Evolutionary conservation across 1,284 basidiomycete genomes (phyloP).

Genomic region (Ceratobasidium sp.): DNA sequence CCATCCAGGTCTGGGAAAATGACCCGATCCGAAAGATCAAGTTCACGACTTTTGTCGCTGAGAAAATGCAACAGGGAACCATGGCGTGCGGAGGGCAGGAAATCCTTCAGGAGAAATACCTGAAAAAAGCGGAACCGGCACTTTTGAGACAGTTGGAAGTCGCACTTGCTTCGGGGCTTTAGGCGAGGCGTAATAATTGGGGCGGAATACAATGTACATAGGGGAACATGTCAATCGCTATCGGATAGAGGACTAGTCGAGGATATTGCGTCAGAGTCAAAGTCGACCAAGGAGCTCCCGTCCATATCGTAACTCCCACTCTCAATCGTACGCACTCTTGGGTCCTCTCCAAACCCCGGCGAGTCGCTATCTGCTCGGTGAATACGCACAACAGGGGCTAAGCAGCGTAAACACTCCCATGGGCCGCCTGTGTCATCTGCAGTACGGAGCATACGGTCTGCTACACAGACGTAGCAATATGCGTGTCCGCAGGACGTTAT

Average conservation of each 20-base stretch:
- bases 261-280: conserved; percentile 38
- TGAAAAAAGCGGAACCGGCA: conserved; percentile 71
- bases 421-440: conserved; percentile 66
- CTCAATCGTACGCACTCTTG: conserved; percentile 32
- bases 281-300: conserved; percentile 37
- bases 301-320: conserved; percentile 38
- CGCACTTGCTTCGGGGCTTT: conserved; percentile 52
- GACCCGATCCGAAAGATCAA: conserved; percentile 74
- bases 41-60: conserved; percentile 67
- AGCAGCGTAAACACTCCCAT: conserved; percentile 87
- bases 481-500: conserved; percentile 79
- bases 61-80: conserved; percentile 66
- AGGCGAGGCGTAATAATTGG: conserved; percentile 14
- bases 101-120: conserved; percentile 66
- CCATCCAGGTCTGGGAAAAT: conserved; percentile 66
- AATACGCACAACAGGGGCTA: conserved; percentile 65
- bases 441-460: conserved; percentile 78
- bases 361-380: conserved; percentile 58
- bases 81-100: conserved; percentile 65
- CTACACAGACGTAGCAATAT: conserved; percentile 90
- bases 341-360: conserved; percentile 12
- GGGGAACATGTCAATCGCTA: conserved; percentile 17
- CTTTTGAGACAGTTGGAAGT: conserved; percentile 75
- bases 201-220: conserved; percentile 24
- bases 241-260: conserved; percentile 28